phyloP scores from a whole-genome alignment of 73 alveolate species.

The Paramecium caudatum region DNA sequence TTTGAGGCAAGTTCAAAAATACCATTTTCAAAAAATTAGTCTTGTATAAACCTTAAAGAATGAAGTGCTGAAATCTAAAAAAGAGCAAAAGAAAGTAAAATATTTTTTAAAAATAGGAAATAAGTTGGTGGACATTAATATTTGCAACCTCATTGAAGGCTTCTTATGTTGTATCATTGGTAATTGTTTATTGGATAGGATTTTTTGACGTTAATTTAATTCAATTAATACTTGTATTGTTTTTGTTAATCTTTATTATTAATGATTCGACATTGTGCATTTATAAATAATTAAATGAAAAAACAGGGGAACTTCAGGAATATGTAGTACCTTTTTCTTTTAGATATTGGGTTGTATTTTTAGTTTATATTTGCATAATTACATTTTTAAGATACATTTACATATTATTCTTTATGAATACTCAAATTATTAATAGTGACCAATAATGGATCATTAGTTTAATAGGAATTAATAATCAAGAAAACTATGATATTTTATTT shows the following conservation, averaged over 20 bases:
- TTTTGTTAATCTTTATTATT: conserved; percentile 18
- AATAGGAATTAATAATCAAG: conserved; percentile 44
- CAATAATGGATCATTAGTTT: conserved; percentile 12
- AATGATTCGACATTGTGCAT: conserved; percentile 17
- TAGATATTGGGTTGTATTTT: conserved; percentile 55
- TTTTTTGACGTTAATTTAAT: conserved; percentile 56
- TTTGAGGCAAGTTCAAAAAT: conserved; percentile 41
- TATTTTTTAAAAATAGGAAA: not conserved
- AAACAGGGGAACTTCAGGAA: conserved; percentile 21
- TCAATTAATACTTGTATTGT: not conserved
- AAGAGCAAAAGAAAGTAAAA: not conserved
- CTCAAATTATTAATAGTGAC: not conserved
- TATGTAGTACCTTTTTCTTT: conserved; percentile 59
- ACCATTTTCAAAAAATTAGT: not conserved
- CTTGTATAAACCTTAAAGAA: not conserved
- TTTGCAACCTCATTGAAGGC: conserved; percentile 25
- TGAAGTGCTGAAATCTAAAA: not conserved
- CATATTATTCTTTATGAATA: not conserved
- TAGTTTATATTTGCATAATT: not conserved
- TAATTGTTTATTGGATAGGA: conserved; percentile 42
- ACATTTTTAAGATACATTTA: conserved; percentile 20
- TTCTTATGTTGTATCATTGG: conserved; percentile 29
- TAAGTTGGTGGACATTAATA: conserved; percentile 18
- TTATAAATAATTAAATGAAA: not conserved
- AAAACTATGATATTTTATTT: conserved; percentile 47